Percentiles rank a stretch among this genome's conserved stretches.
These are phyloP conservation scores for Waltergamsia citrina DNA, from an alignment of 2,329 filamentous ascomycete species.

Conservation along the genomic window DNA sequence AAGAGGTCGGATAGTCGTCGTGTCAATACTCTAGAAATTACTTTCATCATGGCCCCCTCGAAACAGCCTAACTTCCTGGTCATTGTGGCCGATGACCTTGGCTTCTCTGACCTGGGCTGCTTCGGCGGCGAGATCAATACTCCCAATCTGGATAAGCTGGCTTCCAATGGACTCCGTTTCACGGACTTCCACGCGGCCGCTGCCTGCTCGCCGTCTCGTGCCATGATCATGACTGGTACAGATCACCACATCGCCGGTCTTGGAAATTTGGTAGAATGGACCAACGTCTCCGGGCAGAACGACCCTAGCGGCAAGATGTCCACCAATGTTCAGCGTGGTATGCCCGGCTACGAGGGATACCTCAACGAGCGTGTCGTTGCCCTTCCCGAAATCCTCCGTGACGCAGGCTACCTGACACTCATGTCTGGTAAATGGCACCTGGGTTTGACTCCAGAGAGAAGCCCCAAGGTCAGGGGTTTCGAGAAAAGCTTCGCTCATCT, in stretches of 20 bases:
- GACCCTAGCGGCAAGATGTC: slow-evolving; percentile 6
- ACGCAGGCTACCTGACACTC: slow-evolving; percentile 48
- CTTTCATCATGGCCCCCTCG: slow-evolving; percentile 3
- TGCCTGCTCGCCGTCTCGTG: slow-evolving; percentile 54
- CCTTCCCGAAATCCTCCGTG: slow-evolving; percentile 47
- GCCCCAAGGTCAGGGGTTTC: slow-evolving; percentile 48
- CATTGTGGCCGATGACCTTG: slow-evolving; percentile 16
- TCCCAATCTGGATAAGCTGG: slow-evolving; percentile 42
- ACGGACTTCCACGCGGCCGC: slow-evolving; percentile 56
- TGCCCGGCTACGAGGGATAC: slow-evolving; percentile 55
- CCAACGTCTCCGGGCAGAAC: slow-evolving; percentile 12
- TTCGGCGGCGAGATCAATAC: slow-evolving; percentile 49
- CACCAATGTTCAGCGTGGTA: slow-evolving; percentile 35
- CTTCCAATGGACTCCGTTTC: slow-evolving; percentile 37
- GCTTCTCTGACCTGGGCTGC: slow-evolving; percentile 13
- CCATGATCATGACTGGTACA: slow-evolving; percentile 51
- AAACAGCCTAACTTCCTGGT: slow-evolving; percentile 19
- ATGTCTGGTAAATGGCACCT: slow-evolving; percentile 58
- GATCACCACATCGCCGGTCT: slow-evolving; percentile 51
- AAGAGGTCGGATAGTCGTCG: too few relatives aligned
- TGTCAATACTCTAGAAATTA: background rate
- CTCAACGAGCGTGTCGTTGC: slow-evolving; percentile 50
- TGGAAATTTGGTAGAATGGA: slow-evolving; percentile 46
- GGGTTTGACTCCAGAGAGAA: slow-evolving; percentile 46
- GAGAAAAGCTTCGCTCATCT: slow-evolving; percentile 49